Base-by-base conservation (phyloP, 1,284 basidiomycete species). In the Cryptococcus sp. region DNA sequence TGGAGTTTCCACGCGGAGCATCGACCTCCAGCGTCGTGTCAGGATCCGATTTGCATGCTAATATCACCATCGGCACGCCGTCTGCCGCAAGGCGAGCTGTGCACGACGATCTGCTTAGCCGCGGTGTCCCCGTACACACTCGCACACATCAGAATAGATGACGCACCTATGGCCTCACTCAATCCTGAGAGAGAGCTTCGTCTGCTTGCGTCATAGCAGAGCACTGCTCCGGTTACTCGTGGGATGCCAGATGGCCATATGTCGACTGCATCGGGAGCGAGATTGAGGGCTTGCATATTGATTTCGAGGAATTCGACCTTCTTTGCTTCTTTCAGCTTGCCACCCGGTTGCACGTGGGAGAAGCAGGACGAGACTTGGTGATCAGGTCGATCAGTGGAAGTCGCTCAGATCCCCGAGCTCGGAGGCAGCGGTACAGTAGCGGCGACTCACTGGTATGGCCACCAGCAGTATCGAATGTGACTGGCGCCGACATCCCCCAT, bases 1-100 rank as follows among this genome's bases (percentile, higher is more conserved):
- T 63, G 2, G 69, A 66, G 56, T 79, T 76, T 17, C 70, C 78
- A 35, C 67, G 62, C n/a, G 69, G 64, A 5, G 78, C 69, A 16
- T 70, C 66, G 30, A 79, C 69, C 41, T 69, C 66, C 1, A 69
- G 61, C 10, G 47, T 20, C 23, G 50, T 59, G 11, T 64, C 67
- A 4, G 75, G 75, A 56, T 79, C 78, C 1, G 77, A 75, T 56
- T 78, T 78, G 65, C 77, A 78, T 1, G 75, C 78, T 30, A 79
- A 67, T 11, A 80, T 60, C 46, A 79, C 70, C 47, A 70, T 69
- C 1, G 77, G 77, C 4, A 72, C 50, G 3, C 57, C 54, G 6
- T 30, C 38, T 16, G 22, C 7, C n/a, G 61, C 38, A 5, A 67
- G 39, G 19, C 52, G 55, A 25, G 62, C 65, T 65, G 52, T 48